These are phyloP conservation scores for Calvatia gigantea DNA, from an alignment of 768 basidiomycete genomes.

Conservation along the genomic window DNA sequence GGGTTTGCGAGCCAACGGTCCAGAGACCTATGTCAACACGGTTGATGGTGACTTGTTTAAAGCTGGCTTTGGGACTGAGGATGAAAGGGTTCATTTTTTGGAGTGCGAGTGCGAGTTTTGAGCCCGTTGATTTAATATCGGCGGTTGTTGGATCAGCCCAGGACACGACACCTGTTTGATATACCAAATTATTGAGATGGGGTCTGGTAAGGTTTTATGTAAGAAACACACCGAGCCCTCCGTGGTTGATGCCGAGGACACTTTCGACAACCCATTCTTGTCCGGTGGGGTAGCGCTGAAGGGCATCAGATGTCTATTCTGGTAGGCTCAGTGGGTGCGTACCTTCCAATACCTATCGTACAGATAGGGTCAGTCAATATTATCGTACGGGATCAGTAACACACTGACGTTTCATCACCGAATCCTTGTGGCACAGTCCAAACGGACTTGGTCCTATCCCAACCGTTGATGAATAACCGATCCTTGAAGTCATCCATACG, in stretches of 20 bases:
- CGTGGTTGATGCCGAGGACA: conserved; percentile 70
- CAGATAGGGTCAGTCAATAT: not conserved
- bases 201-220: too few species aligned
- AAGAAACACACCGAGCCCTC: conserved; percentile 45
- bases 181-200: too few species aligned
- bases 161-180: conserved; percentile 45
- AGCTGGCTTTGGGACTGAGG: conserved; percentile 35
- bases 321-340: not conserved
- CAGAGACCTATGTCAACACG: conserved; percentile 52
- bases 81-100: conserved; percentile 45
- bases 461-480: conserved; percentile 58
- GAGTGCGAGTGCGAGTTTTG: conserved; percentile 42
- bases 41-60: conserved; percentile 35
- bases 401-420: conserved; percentile 50
- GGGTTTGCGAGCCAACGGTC: conserved; percentile 35
- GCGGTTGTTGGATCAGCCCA: conserved; percentile 52
- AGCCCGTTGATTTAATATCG: conserved; percentile 52
- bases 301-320: not conserved
- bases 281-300: conserved; percentile 55
- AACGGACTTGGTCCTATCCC: conserved; percentile 64
- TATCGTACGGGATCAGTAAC: not conserved
- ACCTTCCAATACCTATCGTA: conserved; percentile 48
- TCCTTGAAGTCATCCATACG: conserved; percentile 65
- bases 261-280: conserved; percentile 65
- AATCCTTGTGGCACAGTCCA: conserved; percentile 85